phyloP scores from a whole-genome alignment of 257 asterid species.

The Ophiorrhiza pumila region DNA sequence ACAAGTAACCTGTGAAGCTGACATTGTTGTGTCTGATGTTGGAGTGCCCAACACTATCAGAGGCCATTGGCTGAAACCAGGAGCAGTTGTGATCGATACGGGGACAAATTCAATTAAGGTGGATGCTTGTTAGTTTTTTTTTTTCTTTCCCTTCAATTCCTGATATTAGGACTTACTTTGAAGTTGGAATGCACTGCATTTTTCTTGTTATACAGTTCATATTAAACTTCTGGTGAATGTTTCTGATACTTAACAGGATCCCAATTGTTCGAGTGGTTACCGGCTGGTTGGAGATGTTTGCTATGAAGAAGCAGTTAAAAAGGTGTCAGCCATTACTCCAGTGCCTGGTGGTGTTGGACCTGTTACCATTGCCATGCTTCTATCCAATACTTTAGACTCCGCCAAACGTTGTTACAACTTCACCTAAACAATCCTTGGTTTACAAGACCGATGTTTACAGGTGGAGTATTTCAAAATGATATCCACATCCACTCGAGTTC shows the following conservation, averaged over 20 bases:
- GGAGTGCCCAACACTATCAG: slow-evolving; percentile 24
- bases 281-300: slow-evolving; percentile 28
- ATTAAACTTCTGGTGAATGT: not conserved
- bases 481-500: no score
- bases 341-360: slow-evolving; percentile 38
- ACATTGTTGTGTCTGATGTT: slow-evolving; percentile 29
- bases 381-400: slow-evolving; percentile 26
- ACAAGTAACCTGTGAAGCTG: slow-evolving; percentile 20
- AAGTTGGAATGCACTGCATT: not conserved
- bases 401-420: slow-evolving; percentile 21
- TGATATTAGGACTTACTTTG: not conserved
- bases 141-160: not conserved
- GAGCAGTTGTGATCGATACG: slow-evolving; percentile 26
- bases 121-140: not conserved
- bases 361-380: slow-evolving; percentile 28
- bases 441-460: not conserved
- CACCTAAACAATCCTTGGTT: not conserved
- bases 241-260: slow-evolving; percentile 10
- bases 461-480: not conserved
- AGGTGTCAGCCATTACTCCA: slow-evolving; percentile 29
- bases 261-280: not conserved
- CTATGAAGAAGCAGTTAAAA: slow-evolving; percentile 20
- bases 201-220: no score
- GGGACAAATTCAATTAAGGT: slow-evolving; percentile 28
- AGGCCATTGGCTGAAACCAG: slow-evolving; percentile 31